phyloP scores from a whole-genome alignment of 1,284 basidiomycete species.

The Grifola frondosa region DNA sequence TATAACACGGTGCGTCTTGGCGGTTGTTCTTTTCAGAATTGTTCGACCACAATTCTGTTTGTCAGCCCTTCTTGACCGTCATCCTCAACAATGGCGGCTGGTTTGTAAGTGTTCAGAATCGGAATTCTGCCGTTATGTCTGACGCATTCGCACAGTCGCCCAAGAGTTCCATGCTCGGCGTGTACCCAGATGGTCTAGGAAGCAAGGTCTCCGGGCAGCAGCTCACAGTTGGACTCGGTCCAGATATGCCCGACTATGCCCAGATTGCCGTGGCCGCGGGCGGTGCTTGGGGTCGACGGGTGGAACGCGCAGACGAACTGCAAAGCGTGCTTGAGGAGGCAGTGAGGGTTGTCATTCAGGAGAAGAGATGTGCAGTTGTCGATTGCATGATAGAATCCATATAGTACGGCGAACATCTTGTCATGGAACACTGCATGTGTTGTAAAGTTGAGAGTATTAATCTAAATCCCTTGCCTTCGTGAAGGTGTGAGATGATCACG shows the following conservation, averaged over 20 bases:
- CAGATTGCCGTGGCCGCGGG: constrained; percentile 63
- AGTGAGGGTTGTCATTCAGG: constrained; percentile 49
- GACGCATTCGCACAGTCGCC: constrained; percentile 46
- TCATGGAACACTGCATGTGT: too few species aligned
- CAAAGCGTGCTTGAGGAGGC: constrained; percentile 47
- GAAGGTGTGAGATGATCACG: too few species aligned
- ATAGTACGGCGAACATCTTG: too few species aligned
- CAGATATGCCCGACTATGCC: constrained; percentile 55
- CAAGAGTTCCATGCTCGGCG: constrained; percentile 57
- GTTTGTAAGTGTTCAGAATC: constrained; percentile 41
- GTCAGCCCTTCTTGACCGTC: constrained; percentile 66
- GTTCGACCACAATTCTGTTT: neutral
- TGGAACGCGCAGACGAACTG: constrained; percentile 40
- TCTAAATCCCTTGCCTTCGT: too few species aligned
- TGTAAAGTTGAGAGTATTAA: too few species aligned
- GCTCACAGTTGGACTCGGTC: constrained; percentile 64
- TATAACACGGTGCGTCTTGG: constrained; percentile 54
- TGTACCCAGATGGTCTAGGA: constrained; percentile 59
- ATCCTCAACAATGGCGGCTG: constrained; percentile 71
- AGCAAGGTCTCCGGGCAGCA: constrained; percentile 43
- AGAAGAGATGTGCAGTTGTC: constrained; percentile 60
- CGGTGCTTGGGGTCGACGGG: constrained; percentile 57
- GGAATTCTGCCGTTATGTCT: constrained; percentile 1
- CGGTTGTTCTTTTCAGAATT: too few species aligned
- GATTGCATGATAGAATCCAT: constrained; percentile 49